These are phyloP conservation scores for Rachicladosporium sp. DNA, from an alignment of 2,329 filamentous ascomycete species.

Conservation along the genomic window DNA sequence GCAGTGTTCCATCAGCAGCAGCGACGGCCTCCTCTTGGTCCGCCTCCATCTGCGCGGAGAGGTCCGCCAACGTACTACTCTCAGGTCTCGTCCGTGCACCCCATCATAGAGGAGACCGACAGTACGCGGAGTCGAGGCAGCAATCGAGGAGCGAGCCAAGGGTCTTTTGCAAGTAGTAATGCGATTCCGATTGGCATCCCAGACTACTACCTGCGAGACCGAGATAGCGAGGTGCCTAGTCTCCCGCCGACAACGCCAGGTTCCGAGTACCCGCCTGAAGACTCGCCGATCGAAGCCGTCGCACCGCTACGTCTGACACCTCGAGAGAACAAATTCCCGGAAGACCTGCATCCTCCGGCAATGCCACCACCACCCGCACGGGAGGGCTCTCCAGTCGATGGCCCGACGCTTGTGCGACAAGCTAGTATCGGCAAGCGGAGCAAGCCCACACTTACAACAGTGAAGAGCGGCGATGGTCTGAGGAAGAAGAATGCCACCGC, in stretches of 20 bases:
- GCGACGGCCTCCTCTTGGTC: conserved; percentile 31
- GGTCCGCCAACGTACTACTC: conserved; percentile 39
- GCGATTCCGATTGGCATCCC: conserved; percentile 32
- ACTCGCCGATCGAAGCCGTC: conserved; percentile 1
- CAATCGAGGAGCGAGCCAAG: conserved; percentile 16
- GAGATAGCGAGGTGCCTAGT: conserved; percentile 12
- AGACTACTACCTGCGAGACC: conserved; percentile 28
- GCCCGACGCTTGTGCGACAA: conserved; percentile 20
- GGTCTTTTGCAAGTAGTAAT: conserved; percentile 37
- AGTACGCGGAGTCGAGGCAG: conserved; percentile 19
- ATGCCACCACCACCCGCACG: neutral
- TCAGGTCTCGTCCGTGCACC: conserved; percentile 33
- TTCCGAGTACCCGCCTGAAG: conserved; percentile 1
- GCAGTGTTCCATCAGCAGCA: conserved; percentile 17
- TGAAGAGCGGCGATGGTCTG: conserved; percentile 25
- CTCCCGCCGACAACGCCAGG: conserved; percentile 4
- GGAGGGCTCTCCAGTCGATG: conserved; percentile 6
- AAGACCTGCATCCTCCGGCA: neutral
- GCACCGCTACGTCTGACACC: conserved; percentile 3
- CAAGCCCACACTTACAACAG: conserved; percentile 36
- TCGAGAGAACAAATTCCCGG: conserved; percentile 3
- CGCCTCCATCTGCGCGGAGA: conserved; percentile 36
- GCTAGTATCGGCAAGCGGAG: conserved; percentile 37
- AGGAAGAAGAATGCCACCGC: conserved; percentile 7
- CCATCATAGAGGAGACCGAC: conserved; percentile 37